These are phyloP conservation scores for Phalaenopsis equestris DNA, from an alignment of 106 monocot species.

Conservation along the genomic window DNA sequence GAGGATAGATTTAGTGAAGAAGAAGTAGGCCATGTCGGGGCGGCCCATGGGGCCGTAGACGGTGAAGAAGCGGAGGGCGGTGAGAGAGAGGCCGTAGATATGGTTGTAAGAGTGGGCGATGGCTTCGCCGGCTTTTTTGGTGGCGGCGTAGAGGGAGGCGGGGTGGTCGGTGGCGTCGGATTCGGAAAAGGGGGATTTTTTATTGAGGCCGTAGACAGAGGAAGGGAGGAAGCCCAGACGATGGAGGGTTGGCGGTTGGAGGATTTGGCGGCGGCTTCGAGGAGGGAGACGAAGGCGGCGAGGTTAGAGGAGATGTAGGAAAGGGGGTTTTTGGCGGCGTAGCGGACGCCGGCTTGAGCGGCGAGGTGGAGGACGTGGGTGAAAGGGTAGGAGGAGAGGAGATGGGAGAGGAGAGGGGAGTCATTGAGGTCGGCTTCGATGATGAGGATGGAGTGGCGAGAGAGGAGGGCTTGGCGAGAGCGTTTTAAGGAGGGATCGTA, in stretches of 20 bases:
- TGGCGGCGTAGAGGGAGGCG: conserved; percentile 26
- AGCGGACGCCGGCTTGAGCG: conserved; percentile 21
- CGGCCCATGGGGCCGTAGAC: conserved; percentile 39
- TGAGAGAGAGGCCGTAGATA: conserved; percentile 41
- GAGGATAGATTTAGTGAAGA: conserved; percentile 25
- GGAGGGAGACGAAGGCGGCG: conserved; percentile 12
- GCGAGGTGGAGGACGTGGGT: conserved; percentile 22
- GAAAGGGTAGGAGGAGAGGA: conserved; percentile 25
- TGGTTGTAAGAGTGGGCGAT: conserved; percentile 38
- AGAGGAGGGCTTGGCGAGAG: conserved; percentile 25
- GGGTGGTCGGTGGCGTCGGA: conserved; percentile 14
- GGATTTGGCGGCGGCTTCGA: conserved; percentile 9
- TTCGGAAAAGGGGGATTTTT: conserved; percentile 12
- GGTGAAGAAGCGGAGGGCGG: conserved; percentile 37
- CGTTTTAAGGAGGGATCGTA: conserved; percentile 33
- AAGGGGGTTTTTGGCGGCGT: conserved; percentile 18
- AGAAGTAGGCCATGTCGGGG: conserved; percentile 49
- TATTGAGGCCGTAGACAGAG: conserved; percentile 22
- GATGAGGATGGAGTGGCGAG: conserved; percentile 20
- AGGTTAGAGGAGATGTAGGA: conserved; percentile 20
- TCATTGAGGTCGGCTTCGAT: conserved; percentile 27
- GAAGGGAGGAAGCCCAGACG: conserved; percentile 23
- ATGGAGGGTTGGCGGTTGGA: conserved; percentile 11
- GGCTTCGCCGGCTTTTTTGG: conserved; percentile 33
- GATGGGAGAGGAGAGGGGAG: conserved; percentile 23